These are phyloP conservation scores for Diutina siamensis DNA, from an alignment of 1,139 yeast genomes.

Conservation along the genomic window DNA sequence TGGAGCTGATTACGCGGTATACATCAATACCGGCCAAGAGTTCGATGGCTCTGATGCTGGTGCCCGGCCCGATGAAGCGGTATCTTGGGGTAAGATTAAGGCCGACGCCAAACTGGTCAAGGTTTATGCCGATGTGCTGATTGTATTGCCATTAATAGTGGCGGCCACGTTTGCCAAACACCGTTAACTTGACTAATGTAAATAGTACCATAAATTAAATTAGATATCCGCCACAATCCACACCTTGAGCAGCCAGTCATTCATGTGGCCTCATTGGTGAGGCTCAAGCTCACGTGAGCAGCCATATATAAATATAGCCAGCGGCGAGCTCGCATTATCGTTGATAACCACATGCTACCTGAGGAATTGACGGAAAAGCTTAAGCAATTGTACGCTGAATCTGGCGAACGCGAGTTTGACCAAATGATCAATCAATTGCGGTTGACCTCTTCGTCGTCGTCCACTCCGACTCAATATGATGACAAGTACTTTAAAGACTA, in stretches of 20 bases:
- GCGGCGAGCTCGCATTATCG: neutral
- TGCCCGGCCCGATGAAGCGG: slow-evolving; percentile 98
- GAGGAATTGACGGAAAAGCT: neutral
- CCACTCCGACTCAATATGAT: neutral
- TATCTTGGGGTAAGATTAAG: slow-evolving; percentile 97
- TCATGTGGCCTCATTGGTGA: neutral
- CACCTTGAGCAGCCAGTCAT: neutral
- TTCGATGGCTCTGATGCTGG: slow-evolving; percentile 99
- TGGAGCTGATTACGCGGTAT: slow-evolving; percentile 97
- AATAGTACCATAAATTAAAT: too few species aligned
- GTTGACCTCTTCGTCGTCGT: neutral
- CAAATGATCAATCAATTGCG: neutral
- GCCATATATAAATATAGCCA: too few species aligned
- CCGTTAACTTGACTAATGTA: slow-evolving; percentile 15
- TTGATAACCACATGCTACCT: neutral
- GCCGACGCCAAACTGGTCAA: slow-evolving; percentile 86
- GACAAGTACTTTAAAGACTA: slow-evolving; percentile 20
- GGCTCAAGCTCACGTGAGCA: neutral
- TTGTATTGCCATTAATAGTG: slow-evolving; percentile 89
- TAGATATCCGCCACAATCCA: too few species aligned
- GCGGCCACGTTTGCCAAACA: slow-evolving; percentile 87
- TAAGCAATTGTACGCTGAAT: neutral
- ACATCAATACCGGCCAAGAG: slow-evolving; percentile 95
- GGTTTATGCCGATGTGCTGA: slow-evolving; percentile 92
- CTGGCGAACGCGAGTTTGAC: neutral